These are phyloP conservation scores for Raffaelea deltoideospora DNA, from an alignment of 2,329 filamentous ascomycete species.

Conservation along the genomic window DNA sequence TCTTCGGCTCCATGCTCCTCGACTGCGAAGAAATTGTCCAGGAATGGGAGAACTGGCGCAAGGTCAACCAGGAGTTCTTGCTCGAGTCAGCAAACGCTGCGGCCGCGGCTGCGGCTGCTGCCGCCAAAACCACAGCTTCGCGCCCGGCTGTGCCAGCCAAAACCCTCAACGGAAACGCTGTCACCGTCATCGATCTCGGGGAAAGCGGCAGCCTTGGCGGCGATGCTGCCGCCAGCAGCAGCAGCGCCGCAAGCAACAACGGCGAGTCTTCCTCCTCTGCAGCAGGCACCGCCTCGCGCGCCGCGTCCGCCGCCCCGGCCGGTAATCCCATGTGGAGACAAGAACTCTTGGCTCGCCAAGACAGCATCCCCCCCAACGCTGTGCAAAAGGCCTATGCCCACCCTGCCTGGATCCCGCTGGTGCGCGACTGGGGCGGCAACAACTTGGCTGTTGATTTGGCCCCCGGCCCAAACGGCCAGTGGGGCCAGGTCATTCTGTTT, in stretches of 20 bases:
- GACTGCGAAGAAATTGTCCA: slow-evolving; percentile 97
- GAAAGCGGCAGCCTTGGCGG: slow-evolving; percentile 50
- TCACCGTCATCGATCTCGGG: not conserved
- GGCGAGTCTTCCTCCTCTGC: slow-evolving; percentile 51
- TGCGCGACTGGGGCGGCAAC: slow-evolving; percentile 97
- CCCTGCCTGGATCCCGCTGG: slow-evolving; percentile 87
- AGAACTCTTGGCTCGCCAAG: slow-evolving; percentile 69
- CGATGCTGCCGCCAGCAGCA: slow-evolving; percentile 41
- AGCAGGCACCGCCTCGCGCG: no score
- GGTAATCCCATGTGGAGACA: slow-evolving; percentile 61
- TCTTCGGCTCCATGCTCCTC: slow-evolving; percentile 88
- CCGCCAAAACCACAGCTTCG: no score
- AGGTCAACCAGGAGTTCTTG: slow-evolving; percentile 82
- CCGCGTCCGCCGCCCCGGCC: slow-evolving; percentile 24
- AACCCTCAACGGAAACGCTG: not conserved
- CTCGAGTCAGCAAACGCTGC: slow-evolving; percentile 39
- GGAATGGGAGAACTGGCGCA: slow-evolving; percentile 94
- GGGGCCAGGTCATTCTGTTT: slow-evolving; percentile 94
- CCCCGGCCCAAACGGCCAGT: slow-evolving; percentile 75
- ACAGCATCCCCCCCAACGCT: slow-evolving; percentile 71
- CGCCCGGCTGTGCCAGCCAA: slow-evolving; percentile 42
- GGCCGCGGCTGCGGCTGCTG: slow-evolving; percentile 54
- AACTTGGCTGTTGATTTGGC: slow-evolving; percentile 88
- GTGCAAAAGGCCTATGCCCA: slow-evolving; percentile 91
- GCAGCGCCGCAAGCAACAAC: slow-evolving; percentile 45